Evolutionary conservation across 1,284 basidiomycete genomes (phyloP).

Genomic region (Tilletia walkeri): DNA sequence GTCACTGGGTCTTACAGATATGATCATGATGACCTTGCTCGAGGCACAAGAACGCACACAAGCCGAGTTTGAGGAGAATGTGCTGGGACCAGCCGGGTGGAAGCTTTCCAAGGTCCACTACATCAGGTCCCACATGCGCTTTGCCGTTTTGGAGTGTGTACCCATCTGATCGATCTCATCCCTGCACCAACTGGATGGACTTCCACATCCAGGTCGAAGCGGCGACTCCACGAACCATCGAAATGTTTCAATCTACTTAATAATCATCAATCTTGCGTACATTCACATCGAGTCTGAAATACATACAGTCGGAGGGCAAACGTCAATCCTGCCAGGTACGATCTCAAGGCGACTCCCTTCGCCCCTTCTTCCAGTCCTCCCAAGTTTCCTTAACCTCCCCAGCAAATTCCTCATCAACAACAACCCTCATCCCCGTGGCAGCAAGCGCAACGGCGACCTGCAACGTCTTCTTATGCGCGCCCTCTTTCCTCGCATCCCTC

Average conservation of each 20-base stretch:
- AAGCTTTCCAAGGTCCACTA: conserved; percentile 4
- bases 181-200: no score
- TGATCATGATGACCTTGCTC: conserved; percentile 12
- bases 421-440: background rate
- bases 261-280: no score
- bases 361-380: conserved; percentile 1
- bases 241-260: no score
- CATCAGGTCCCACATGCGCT: background rate
- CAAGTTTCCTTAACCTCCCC: background rate
- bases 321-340: no score
- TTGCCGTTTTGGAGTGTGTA: background rate
- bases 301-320: no score
- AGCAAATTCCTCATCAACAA: background rate
- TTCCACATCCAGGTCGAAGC: no score
- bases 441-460: background rate
- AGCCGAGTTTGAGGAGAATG: conserved; percentile 1
- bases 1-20: background rate
- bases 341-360: background rate
- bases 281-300: no score
- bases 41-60: conserved; percentile 12
- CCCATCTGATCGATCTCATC: background rate
- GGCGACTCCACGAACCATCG: no score
- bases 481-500: background rate
- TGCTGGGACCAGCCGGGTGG: background rate
- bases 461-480: background rate